Conservation (phyloP, 2,329 filamentous ascomycete genomes). For the Claviceps sp. region DNA sequence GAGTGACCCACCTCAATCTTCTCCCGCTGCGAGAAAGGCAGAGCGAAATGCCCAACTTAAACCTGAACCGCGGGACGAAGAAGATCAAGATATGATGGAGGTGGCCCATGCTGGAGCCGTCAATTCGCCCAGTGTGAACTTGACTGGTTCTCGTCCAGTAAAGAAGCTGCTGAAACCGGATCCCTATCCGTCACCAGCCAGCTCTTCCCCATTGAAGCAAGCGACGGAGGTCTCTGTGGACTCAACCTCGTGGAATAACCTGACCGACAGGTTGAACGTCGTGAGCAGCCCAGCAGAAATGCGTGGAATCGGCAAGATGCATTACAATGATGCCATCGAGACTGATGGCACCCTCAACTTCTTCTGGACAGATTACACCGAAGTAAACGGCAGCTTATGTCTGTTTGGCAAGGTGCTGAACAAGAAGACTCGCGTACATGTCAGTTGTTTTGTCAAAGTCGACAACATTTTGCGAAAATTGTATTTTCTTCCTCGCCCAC, state of each 20-base stretch:
- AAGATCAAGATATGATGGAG: conserved; percentile 77
- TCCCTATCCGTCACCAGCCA: conserved; percentile 55
- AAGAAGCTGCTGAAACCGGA: conserved; percentile 61
- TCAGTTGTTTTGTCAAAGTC: conserved; percentile 90
- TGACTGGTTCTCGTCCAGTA: conserved; percentile 59
- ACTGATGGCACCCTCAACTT: conserved; percentile 83
- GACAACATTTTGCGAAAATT: conserved; percentile 90
- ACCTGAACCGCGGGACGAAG: conserved; percentile 44
- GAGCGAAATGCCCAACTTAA: conserved; percentile 52
- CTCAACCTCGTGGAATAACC: conserved; percentile 74
- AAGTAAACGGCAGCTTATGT: conserved; percentile 81
- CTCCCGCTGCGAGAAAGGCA: conserved; percentile 67
- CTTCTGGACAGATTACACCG: conserved; percentile 95
- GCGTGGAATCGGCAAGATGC: conserved; percentile 63
- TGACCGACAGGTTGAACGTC: conserved; percentile 77
- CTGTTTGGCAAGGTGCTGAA: conserved; percentile 94
- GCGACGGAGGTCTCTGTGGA: conserved; percentile 50
- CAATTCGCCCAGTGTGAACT: conserved; percentile 63
- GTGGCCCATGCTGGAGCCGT: conserved; percentile 64
- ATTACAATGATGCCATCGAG: conserved; percentile 76
- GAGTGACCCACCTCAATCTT: conserved; percentile 78
- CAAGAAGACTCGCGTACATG: conserved; percentile 63
- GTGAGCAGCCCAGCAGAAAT: conserved; percentile 60
- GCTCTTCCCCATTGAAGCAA: conserved; percentile 57
- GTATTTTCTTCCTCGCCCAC: conserved; percentile 76